Evolutionary conservation across 2,329 filamentous ascomycete genomes (phyloP), one percentile per base, ranked within the genome.

Genomic region (Alternaria triticina): DNA sequence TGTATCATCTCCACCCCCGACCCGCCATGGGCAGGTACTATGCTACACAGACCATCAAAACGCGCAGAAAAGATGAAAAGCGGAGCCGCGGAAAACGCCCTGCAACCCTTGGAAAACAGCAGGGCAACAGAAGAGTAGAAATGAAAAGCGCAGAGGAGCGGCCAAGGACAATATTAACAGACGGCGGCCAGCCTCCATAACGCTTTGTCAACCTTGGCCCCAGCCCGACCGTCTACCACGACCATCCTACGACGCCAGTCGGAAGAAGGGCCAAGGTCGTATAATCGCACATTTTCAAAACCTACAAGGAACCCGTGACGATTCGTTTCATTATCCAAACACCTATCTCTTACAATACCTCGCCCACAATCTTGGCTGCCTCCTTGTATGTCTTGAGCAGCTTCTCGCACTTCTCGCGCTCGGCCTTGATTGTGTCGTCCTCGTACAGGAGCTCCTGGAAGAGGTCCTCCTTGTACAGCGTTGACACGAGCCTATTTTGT

Each of bases 381-480:
- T 99, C 96, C 76, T 94, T 94, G 84, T 99, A 99, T 20, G 96
- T 99, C 79, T 91, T 90, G 67, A 98, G 87, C 70, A 99, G 86
- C 80, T 94, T 96, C 86, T 99, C 96, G 82, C 96, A 99, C 87
- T 99, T 99, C 84, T 98, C 95, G 66, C 95, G 89, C 83, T 98
- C 95, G 77, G 94, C 94, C 87, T 98, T 97, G 79, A 99, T 95
- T 22, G 89, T 93, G 77, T 99, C 96, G 77, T 99, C 96, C 81
- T 99, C 96, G 81, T 99, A 98, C 43, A 99, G 85, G 58, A 99
- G 87, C 79, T 99, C 95, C 72, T 94, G 90, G 74, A 98, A 98
- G 33, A 97, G 84, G 33, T 89, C 83, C 80, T 98, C 96, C 82
- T 93, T 95, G 86, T 99, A 99, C 54, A 99, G 86, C 79, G 97